Conservation (phyloP, 495 filamentous ascomycete genomes). For the Xylaria curta region DNA sequence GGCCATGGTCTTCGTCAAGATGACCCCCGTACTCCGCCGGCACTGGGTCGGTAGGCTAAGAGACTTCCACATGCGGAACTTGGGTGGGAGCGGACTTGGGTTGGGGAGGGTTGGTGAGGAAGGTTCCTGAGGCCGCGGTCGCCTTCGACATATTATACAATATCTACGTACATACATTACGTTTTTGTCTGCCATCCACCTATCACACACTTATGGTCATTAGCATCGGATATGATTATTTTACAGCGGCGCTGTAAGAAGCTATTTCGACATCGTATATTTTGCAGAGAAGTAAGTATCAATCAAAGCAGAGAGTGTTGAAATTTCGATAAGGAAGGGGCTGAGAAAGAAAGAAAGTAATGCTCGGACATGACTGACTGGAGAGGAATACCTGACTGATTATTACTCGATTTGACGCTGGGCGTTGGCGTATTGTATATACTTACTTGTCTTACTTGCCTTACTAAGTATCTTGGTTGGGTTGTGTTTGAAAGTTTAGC, state of each 20-base stretch:
- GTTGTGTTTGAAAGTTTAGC: background rate
- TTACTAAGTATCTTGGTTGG: background rate
- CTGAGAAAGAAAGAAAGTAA: background rate
- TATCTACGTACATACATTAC: background rate
- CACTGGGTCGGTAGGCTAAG: conserved; percentile 56
- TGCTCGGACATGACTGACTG: background rate
- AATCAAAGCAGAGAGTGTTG: background rate
- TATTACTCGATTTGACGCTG: background rate
- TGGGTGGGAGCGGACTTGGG: conserved; percentile 33
- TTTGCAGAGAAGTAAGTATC: background rate
- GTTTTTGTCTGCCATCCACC: background rate
- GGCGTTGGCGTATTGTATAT: conserved; percentile 6
- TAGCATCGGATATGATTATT: background rate
- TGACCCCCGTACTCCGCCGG: conserved; percentile 48
- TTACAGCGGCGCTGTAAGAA: background rate
- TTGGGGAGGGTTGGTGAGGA: conserved; percentile 40
- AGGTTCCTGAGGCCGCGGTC: conserved; percentile 18
- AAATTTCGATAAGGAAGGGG: background rate
- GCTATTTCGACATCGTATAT: background rate
- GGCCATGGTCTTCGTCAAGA: conserved; percentile 61
- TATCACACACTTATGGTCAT: background rate
- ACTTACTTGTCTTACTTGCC: background rate
- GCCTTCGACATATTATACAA: background rate
- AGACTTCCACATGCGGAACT: conserved; percentile 53
- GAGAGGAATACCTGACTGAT: background rate